Base-by-base conservation (phyloP, 805 yeast species). In the Hanseniaspora vineae region DNA sequence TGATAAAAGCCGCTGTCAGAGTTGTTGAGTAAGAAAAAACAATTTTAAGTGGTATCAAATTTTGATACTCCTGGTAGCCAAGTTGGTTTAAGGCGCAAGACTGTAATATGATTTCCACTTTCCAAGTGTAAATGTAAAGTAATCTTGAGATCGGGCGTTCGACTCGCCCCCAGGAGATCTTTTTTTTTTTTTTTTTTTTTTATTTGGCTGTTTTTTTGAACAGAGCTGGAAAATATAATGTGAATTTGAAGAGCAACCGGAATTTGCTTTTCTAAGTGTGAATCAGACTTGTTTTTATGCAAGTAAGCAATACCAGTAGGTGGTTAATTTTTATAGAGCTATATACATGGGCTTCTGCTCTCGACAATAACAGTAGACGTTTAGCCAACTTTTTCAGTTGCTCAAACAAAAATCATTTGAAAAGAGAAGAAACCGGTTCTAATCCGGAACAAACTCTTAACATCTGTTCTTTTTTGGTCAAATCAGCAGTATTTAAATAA, bases 391-490 rank as follows among this genome's bases (percentile, higher is more conserved):
- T 53, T 14, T 47, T 52, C 47, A 58, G 49, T 31, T 54, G 54
- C 20, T 4, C 14, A 33, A 33, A 11, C 15, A 12, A n/a, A 37
- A 15, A 6, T 37, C n/a, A 37, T 15, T 37, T 37, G 10, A n/a
- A 37, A n/a, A 37, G 17, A n/a, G 40, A 37, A n/a, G 62, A 54
- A 31, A 60, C 46, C 29, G 64, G 61, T 35, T 54, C 57, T 20
- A 57, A 45, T 44, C 65, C 66, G 15, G 65, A 58, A 46, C 66
- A 62, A 18, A 61, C 58, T 29, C 60, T 54, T 35, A 54, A 54
- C 10, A 61, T 42, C 19, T 53, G 44, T 44, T 56, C 49, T 35
- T 56, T 57, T 35, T 46, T 48, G 11, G 46, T 52, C 17, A 50
- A 19, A 32, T 51, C 52, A 20, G n/a, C 15, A 11, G 13, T 12